Percentiles rank a stretch among this genome's conserved stretches.
phyloP scores from a whole-genome alignment of 495 filamentous ascomycete genomes.

The Lasiosphaeria hispida region DNA sequence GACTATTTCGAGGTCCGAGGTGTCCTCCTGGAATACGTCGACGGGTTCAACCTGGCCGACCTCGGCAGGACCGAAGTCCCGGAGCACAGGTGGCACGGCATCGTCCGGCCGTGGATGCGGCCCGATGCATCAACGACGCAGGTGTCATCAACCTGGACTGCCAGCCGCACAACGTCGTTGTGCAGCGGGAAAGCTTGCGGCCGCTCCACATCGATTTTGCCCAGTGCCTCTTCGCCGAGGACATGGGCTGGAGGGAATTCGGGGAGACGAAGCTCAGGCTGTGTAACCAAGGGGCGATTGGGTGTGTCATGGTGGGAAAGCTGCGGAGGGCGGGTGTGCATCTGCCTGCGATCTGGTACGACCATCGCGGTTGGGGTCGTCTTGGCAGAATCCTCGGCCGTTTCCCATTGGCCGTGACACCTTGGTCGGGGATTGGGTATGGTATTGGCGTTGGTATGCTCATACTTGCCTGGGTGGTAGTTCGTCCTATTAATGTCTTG shows the following conservation, averaged over 20 bases:
- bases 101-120: background rate
- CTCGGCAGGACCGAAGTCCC: background rate
- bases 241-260: slow-evolving; percentile 1
- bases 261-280: background rate
- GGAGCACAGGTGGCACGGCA: background rate
- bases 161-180: slow-evolving; percentile 1
- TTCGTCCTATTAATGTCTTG: too few relatives aligned
- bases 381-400: background rate
- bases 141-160: slow-evolving; percentile 3
- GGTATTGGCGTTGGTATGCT: background rate
- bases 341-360: background rate
- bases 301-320: background rate
- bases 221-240: slow-evolving; percentile 1
- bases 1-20: background rate
- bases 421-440: background rate
- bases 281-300: background rate
- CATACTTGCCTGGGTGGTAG: background rate
- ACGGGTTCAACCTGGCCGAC: slow-evolving; percentile 1
- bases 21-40: slow-evolving; percentile 1
- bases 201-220: slow-evolving; percentile 3
- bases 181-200: background rate
- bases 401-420: background rate
- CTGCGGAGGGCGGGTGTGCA: background rate
- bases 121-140: slow-evolving; percentile 5
- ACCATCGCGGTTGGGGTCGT: background rate